phyloP scores from a whole-genome alignment of 2,329 filamentous ascomycete genomes.

The Aspergillus quadricinctus region DNA sequence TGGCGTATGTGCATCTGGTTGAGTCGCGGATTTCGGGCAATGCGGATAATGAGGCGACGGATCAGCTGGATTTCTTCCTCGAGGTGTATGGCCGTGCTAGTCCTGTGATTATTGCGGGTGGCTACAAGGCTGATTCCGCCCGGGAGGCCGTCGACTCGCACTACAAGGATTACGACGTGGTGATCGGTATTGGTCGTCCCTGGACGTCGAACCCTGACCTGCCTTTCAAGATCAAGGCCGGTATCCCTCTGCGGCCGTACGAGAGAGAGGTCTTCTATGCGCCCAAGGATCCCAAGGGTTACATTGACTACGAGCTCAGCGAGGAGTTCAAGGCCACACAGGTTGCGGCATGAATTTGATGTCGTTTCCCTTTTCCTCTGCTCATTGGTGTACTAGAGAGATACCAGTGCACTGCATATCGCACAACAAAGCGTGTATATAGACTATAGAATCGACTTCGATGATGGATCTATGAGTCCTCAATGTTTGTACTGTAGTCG shows the following conservation, averaged over 20 bases:
- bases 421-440: slow-evolving; percentile 9
- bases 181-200: slow-evolving; percentile 40
- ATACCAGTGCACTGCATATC: not conserved
- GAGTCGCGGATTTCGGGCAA: slow-evolving; percentile 49
- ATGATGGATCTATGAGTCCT: not conserved
- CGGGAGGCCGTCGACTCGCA: slow-evolving; percentile 31
- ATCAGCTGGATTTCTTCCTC: slow-evolving; percentile 43
- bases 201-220: slow-evolving; percentile 47
- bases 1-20: slow-evolving; percentile 61
- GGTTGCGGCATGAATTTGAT: slow-evolving; percentile 15
- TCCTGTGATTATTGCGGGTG: slow-evolving; percentile 51
- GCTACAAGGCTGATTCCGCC: slow-evolving; percentile 40
- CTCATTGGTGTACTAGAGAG: not conserved
- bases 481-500: slow-evolving; percentile 5
- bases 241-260: slow-evolving; percentile 36
- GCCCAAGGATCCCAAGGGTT: slow-evolving; percentile 33
- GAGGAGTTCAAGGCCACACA: slow-evolving; percentile 24
- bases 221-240: slow-evolving; percentile 38
- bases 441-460: not conserved
- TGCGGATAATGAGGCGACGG: slow-evolving; percentile 29
- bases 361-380: not conserved
- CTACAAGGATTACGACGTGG: slow-evolving; percentile 26
- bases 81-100: slow-evolving; percentile 37
- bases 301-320: slow-evolving; percentile 36
- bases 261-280: slow-evolving; percentile 41